These are phyloP conservation scores for Euphorbia tirucalli DNA, from an alignment of 345 rosid genomes.

Conservation along the genomic window DNA sequence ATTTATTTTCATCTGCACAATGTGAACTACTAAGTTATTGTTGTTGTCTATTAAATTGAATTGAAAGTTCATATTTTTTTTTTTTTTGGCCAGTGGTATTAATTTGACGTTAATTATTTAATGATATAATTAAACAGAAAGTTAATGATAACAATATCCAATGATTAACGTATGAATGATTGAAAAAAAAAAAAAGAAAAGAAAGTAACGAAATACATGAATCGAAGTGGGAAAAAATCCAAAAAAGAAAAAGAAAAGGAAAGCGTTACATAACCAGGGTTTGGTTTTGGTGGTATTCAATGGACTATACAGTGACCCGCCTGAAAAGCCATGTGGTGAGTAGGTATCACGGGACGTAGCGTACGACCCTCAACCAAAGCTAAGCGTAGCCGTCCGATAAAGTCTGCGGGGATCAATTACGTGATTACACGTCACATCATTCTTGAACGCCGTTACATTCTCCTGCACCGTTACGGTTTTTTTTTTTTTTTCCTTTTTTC, in stretches of 20 bases:
- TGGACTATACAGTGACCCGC: no score
- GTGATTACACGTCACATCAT: slow-evolving; percentile 15
- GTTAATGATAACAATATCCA: background rate
- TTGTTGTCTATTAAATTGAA: no score
- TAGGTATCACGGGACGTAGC: background rate
- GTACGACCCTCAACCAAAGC: slow-evolving; percentile 8
- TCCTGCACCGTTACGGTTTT: slow-evolving; percentile 18
- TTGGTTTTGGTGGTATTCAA: background rate
- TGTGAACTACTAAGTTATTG: no score
- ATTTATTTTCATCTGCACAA: no score
- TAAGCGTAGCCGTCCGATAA: slow-evolving; percentile 25
- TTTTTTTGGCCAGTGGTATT: no score
- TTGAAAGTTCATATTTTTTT: no score
- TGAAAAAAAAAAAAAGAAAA: background rate
- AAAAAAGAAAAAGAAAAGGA: background rate
- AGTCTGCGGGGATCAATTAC: slow-evolving; percentile 12
- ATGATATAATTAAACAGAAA: no score
- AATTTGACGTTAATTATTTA: background rate
- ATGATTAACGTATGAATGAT: background rate
- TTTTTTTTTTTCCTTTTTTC: background rate
- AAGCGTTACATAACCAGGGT: background rate
- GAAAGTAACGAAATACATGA: no score
- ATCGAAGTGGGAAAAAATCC: background rate
- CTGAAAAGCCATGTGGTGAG: no score
- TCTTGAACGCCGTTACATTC: background rate